Conservation (phyloP, 257 asterid species). For the Nicotiana sylvestris region DNA sequence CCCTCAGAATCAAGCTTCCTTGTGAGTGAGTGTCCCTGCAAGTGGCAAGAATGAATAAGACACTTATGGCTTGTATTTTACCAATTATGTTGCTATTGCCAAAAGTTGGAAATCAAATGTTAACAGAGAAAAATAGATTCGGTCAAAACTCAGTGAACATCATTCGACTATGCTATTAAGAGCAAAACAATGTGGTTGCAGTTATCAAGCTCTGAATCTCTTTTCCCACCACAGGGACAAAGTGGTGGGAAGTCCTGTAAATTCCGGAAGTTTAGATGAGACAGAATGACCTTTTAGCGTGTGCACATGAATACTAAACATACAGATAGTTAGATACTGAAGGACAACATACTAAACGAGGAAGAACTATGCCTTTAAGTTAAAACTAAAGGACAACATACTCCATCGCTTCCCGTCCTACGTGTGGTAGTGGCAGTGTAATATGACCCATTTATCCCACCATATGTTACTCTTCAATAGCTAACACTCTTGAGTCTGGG, state of each 20-base stretch:
- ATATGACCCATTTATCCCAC: conserved; percentile 72
- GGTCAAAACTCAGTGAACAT: too few relatives aligned
- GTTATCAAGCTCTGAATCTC: too few relatives aligned
- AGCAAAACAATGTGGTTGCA: too few relatives aligned
- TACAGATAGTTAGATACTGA: too few relatives aligned
- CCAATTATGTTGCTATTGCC: too few relatives aligned
- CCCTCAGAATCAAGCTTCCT: conserved; percentile 77
- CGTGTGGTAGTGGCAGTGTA: conserved; percentile 59
- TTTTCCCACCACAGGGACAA: too few relatives aligned
- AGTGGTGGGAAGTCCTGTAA: too few relatives aligned
- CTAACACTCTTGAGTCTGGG: conserved; percentile 28
- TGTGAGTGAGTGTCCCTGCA: conserved; percentile 69
- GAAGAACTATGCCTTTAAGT: neutral
- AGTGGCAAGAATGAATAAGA: neutral
- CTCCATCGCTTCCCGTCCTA: conserved; percentile 62
- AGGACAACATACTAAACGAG: neutral
- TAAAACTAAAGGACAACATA: neutral
- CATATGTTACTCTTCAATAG: conserved; percentile 71
- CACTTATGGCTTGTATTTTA: neutral
- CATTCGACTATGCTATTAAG: too few relatives aligned
- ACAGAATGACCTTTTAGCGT: too few relatives aligned
- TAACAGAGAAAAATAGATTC: neutral
- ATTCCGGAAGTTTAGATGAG: too few relatives aligned
- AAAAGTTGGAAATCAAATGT: neutral
- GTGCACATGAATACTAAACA: too few relatives aligned